phyloP scores from a whole-genome alignment of 2,329 filamentous ascomycete genomes.

The Penicillium sp. region DNA sequence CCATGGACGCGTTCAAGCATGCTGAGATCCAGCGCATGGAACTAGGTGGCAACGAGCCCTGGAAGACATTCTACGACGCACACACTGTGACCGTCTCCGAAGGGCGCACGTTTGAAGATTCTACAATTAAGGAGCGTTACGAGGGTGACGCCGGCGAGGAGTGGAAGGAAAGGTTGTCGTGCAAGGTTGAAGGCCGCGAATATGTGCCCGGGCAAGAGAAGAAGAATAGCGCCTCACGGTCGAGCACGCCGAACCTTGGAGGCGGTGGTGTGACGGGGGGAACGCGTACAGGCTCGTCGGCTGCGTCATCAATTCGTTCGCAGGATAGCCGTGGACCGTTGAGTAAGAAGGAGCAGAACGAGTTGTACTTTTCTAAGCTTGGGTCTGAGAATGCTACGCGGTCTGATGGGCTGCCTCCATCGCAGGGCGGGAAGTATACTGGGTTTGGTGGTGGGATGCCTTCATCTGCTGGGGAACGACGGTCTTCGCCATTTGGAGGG shows the following conservation, averaged over 20 bases:
- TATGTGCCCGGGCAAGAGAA: constrained; percentile 71
- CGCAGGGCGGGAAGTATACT: constrained; percentile 84
- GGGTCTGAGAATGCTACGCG: constrained; percentile 77
- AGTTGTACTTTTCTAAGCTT: constrained; percentile 83
- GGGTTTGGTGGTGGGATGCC: constrained; percentile 80
- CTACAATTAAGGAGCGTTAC: constrained; percentile 85
- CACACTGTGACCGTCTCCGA: constrained; percentile 63
- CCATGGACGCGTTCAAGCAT: constrained; percentile 97
- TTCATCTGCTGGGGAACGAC: constrained; percentile 38
- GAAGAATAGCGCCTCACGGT: constrained; percentile 32
- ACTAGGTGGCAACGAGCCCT: constrained; percentile 80
- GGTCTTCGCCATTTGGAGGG: constrained; percentile 22
- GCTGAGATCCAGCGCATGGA: constrained; percentile 92
- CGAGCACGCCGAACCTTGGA: constrained; percentile 24
- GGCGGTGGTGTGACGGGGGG: constrained; percentile 4
- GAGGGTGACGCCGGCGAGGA: constrained; percentile 87
- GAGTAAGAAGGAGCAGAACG: constrained; percentile 64
- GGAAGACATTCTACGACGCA: constrained; percentile 79
- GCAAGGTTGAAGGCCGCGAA: constrained; percentile 81
- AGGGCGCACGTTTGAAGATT: constrained; percentile 73
- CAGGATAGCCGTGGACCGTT: constrained; percentile 26
- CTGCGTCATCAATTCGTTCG: constrained; percentile 21
- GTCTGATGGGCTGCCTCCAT: constrained; percentile 71
- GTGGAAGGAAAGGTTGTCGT: constrained; percentile 84
- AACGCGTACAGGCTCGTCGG: constrained; percentile 21